phyloP scores from a whole-genome alignment of 23 red algal genomes.

The Cyanidioschyzon merolae region DNA sequence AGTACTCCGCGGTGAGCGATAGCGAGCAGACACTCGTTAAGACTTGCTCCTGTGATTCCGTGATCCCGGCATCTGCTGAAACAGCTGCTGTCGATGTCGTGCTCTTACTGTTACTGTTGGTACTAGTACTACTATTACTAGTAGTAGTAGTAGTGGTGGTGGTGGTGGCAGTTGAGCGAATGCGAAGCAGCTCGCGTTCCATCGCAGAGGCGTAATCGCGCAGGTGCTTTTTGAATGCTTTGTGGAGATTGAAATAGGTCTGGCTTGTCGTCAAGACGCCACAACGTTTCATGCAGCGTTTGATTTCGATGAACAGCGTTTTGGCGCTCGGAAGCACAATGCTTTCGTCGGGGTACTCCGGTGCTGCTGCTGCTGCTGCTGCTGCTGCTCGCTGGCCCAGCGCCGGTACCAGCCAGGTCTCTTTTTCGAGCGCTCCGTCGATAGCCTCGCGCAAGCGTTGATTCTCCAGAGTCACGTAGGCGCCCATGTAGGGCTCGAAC shows the following conservation, averaged over 20 bases:
- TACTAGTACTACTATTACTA: no score
- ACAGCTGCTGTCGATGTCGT: not conserved
- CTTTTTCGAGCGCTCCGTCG: slow-evolving; percentile 35
- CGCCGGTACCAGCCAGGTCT: slow-evolving; percentile 34
- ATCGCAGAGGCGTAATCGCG: slow-evolving; percentile 44
- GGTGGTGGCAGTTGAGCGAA: not conserved
- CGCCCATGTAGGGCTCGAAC: slow-evolving; percentile 83
- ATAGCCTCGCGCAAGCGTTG: slow-evolving; percentile 47
- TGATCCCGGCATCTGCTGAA: not conserved
- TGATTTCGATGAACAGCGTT: slow-evolving; percentile 78
- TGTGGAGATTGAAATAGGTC: slow-evolving; percentile 66
- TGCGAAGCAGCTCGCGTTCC: slow-evolving; percentile 27
- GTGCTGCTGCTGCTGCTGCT: not conserved
- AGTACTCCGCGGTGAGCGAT: slow-evolving; percentile 48
- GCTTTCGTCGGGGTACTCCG: slow-evolving; percentile 26
- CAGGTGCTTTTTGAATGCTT: slow-evolving; percentile 70
- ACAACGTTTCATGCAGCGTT: slow-evolving; percentile 71
- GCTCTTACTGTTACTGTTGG: not conserved
- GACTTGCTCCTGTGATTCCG: not conserved
- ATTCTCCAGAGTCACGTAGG: slow-evolving; percentile 73
- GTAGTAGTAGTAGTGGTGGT: not conserved
- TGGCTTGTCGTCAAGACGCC: slow-evolving; percentile 61
- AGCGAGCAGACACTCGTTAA: not conserved
- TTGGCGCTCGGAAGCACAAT: slow-evolving; percentile 52
- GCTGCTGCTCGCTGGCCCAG: not conserved